These are phyloP conservation scores for Astragalus glycyphyllos DNA, from an alignment of 306 rosid species.

Conservation along the genomic window DNA sequence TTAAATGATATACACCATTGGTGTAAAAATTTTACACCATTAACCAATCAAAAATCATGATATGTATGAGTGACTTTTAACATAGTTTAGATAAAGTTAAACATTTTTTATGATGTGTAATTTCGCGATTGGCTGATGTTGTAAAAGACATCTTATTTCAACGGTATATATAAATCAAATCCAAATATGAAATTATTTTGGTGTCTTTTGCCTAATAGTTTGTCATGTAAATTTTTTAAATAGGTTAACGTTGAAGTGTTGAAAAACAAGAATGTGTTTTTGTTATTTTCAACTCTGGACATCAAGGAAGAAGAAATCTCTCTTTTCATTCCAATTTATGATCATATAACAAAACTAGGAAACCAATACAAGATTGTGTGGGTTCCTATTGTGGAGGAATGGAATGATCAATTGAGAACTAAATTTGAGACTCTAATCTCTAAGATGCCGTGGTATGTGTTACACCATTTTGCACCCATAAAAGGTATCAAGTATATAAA, in stretches of 20 bases:
- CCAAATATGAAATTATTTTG: no score
- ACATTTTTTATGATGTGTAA: no score
- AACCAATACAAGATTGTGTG: conserved; percentile 39
- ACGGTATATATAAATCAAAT: no score
- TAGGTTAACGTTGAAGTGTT: conserved; percentile 47
- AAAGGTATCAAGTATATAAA: not conserved
- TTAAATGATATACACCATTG: no score
- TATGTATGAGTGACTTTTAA: no score
- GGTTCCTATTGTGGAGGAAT: not conserved
- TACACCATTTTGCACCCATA: conserved; percentile 39
- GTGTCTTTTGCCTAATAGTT: no score
- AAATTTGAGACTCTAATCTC: conserved; percentile 45
- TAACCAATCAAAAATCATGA: no score
- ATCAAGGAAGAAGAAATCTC: conserved; percentile 44
- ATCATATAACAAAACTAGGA: conserved; percentile 31
- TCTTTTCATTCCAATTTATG: conserved; percentile 39
- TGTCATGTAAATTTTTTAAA: not conserved
- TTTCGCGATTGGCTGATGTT: no score
- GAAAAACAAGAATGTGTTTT: conserved; percentile 47
- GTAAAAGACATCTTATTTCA: no score
- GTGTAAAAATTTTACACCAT: no score
- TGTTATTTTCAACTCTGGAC: conserved; percentile 54
- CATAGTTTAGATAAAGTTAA: no score
- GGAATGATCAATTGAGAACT: not conserved
- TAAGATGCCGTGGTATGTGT: conserved; percentile 56